Conservation (phyloP, 768 basidiomycete species). For the Russula griseocarnosa region DNA sequence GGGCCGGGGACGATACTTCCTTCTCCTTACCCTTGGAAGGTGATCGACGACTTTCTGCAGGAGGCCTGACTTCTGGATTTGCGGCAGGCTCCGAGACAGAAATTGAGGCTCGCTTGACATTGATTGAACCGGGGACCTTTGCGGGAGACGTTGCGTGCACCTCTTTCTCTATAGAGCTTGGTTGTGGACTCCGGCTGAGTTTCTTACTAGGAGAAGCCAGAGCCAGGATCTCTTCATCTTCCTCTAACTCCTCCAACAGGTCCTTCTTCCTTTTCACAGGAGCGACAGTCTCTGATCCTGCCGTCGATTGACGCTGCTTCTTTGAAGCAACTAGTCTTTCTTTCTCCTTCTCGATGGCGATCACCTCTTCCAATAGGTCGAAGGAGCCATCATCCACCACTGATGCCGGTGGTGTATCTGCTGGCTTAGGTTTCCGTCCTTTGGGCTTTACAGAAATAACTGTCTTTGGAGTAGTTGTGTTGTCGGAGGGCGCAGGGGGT, state of each 20-base stretch:
- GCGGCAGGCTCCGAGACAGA: slow-evolving; percentile 4
- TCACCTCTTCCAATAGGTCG: slow-evolving; percentile 75
- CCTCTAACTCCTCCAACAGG: slow-evolving; percentile 34
- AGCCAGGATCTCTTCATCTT: slow-evolving; percentile 61
- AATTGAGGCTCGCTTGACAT: slow-evolving; percentile 24
- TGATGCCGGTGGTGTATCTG: slow-evolving; percentile 50
- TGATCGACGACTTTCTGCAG: slow-evolving; percentile 33
- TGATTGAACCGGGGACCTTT: slow-evolving; percentile 22
- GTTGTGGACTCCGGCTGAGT: slow-evolving; percentile 33
- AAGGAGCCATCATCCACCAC: slow-evolving; percentile 67
- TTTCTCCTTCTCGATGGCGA: slow-evolving; percentile 59
- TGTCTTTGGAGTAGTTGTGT: slow-evolving; percentile 4
- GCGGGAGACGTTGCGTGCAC: slow-evolving; percentile 16
- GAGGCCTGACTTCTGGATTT: slow-evolving; percentile 14
- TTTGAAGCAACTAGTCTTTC: slow-evolving; percentile 30
- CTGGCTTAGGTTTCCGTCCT: slow-evolving; percentile 43
- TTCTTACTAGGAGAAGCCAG: slow-evolving; percentile 63
- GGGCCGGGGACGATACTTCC: slow-evolving; percentile 40
- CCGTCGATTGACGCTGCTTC: slow-evolving; percentile 29
- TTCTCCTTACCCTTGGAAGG: slow-evolving; percentile 56
- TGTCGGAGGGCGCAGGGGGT: slow-evolving; percentile 28
- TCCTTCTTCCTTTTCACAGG: slow-evolving; percentile 51
- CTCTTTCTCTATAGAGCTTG: slow-evolving; percentile 28
- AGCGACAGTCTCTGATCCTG: slow-evolving; percentile 24
- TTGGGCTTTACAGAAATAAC: slow-evolving; percentile 30